A percentile compares a stretch with the other conserved stretches of the same genome.
These are phyloP conservation scores for Plenodomus biglobosus DNA, from an alignment of 2,329 filamentous ascomycete species.

Conservation along the genomic window DNA sequence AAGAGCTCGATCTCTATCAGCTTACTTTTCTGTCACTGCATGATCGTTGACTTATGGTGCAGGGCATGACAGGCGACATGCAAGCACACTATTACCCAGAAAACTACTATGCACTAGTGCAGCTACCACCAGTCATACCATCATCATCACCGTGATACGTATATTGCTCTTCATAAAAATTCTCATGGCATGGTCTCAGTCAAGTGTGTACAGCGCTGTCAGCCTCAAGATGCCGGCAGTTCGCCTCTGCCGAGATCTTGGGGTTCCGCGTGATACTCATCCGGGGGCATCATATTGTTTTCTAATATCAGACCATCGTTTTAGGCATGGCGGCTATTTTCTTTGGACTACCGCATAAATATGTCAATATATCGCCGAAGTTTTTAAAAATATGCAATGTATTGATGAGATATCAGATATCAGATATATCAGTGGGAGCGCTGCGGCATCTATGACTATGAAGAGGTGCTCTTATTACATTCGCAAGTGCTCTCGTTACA, in stretches of 20 bases:
- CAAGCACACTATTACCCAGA: not conserved
- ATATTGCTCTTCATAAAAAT: not conserved
- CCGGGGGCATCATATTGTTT: conserved; percentile 15
- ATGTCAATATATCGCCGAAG: conserved; percentile 21
- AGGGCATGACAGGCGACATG: not conserved
- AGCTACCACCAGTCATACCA: not conserved
- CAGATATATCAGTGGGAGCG: not conserved
- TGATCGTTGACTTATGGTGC: not conserved
- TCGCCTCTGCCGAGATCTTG: conserved; percentile 20
- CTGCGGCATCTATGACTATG: not conserved
- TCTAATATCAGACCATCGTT: conserved; percentile 26
- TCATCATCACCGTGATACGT: not conserved
- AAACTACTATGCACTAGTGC: not conserved
- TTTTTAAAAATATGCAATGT: not conserved
- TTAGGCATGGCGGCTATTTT: conserved; percentile 18
- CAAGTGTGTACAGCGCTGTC: not conserved
- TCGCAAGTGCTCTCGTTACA: not conserved
- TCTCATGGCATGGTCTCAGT: not conserved
- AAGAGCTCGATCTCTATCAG: too few relatives aligned
- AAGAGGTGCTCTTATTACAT: not conserved
- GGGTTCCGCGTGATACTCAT: conserved; percentile 25
- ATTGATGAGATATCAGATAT: conserved; percentile 1
- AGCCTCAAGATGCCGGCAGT: conserved; percentile 14
- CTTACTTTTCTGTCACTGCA: too few relatives aligned
- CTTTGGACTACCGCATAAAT: conserved; percentile 26